These are phyloP conservation scores for Raffaelea albimanens DNA, from an alignment of 2,329 filamentous ascomycete species.

Conservation along the genomic window DNA sequence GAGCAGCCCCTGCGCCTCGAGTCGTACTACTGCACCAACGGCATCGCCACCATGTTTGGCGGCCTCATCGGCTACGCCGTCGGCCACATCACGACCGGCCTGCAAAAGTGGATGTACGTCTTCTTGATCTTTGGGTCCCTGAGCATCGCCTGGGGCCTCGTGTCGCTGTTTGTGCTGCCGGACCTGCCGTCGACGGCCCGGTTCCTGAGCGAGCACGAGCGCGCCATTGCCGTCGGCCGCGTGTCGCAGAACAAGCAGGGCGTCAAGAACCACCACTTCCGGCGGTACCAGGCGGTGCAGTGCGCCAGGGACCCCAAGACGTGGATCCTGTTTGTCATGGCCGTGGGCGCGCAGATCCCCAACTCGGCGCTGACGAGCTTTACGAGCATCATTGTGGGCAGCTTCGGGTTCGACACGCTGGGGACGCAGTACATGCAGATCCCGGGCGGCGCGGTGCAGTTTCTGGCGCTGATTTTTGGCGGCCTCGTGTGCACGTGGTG, in stretches of 20 bases:
- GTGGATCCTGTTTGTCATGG: conserved; percentile 44
- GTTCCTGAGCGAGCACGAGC: conserved; percentile 49
- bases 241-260: conserved; percentile 22
- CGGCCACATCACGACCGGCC: conserved; percentile 58
- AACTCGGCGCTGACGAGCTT: conserved; percentile 29
- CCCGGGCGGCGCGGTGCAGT: conserved; percentile 48
- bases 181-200: conserved; percentile 54
- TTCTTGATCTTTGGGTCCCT: conserved; percentile 13
- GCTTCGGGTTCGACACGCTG: conserved; percentile 21
- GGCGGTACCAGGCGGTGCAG: conserved; percentile 15
- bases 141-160: conserved; percentile 26
- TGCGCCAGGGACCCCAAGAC: conserved; percentile 42
- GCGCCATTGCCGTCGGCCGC: conserved; percentile 42
- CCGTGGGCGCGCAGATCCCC: conserved; percentile 14
- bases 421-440: conserved; percentile 36
- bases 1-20: conserved; percentile 45
- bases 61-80: conserved; percentile 77
- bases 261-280: conserved; percentile 17
- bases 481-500: conserved; percentile 42
- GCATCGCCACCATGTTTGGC: conserved; percentile 70
- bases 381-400: conserved; percentile 22
- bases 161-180: conserved; percentile 18
- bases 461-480: conserved; percentile 39
- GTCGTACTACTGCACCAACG: conserved; percentile 46
- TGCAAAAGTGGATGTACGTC: conserved; percentile 21